A percentile compares a stretch with the other conserved stretches of the same genome.
phyloP scores from a whole-genome alignment of 2,329 filamentous ascomycete genomes.

The Penicillium sclerotigenum region DNA sequence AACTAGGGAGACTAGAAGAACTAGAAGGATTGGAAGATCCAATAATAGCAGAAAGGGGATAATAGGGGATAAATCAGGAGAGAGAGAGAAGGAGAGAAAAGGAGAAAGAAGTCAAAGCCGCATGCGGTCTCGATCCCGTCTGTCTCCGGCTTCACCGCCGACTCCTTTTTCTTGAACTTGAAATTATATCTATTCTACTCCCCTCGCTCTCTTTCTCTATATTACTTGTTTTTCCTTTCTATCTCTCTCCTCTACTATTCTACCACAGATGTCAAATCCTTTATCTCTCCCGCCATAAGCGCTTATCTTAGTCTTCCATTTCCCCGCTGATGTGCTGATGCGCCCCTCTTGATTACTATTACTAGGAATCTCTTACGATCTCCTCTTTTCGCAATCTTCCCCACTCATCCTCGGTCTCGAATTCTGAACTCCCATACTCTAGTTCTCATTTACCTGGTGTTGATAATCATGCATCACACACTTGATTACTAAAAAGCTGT shows the following conservation, averaged over 20 bases:
- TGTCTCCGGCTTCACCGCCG: slow-evolving; percentile 21
- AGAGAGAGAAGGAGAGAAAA: not conserved
- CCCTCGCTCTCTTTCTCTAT: not conserved
- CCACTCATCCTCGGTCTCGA: not conserved
- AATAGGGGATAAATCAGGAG: not conserved
- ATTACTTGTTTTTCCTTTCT: not conserved
- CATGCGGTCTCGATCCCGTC: slow-evolving; percentile 17
- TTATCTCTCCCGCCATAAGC: slow-evolving; percentile 5
- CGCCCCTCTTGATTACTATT: not conserved
- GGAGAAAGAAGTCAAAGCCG: slow-evolving; percentile 5
- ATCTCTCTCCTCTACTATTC: not conserved
- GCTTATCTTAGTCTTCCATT: slow-evolving; percentile 1
- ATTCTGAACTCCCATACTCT: not conserved
- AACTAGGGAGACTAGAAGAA: not conserved
- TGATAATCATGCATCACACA: slow-evolving; percentile 18
- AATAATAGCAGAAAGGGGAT: not conserved
- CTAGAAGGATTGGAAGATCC: not conserved
- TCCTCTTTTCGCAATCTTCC: not conserved
- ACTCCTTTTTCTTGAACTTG: slow-evolving; percentile 7
- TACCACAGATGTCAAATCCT: not conserved
- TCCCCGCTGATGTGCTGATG: slow-evolving; percentile 11
- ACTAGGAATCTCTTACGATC: not conserved
- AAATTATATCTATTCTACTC: not conserved
- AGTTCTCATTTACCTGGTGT: not conserved
- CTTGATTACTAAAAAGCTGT: slow-evolving; percentile 11